These are phyloP conservation scores for Mycena citricolor DNA, from an alignment of 1,284 basidiomycete species.

Conservation along the genomic window DNA sequence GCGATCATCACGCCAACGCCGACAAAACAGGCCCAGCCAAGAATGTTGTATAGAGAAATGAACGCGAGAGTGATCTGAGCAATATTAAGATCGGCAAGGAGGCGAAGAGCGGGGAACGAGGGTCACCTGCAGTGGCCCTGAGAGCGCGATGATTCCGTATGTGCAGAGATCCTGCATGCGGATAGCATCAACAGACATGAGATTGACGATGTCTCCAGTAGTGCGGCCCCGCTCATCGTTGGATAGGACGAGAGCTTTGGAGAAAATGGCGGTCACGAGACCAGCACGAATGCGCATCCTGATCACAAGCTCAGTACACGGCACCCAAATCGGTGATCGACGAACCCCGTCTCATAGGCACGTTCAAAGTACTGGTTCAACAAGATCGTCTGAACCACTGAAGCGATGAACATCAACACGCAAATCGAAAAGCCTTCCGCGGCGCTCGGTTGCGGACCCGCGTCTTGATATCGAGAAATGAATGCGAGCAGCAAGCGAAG, in stretches of 20 bases:
- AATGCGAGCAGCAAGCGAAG: slow-evolving; percentile 80
- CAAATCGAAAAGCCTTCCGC: slow-evolving; percentile 76
- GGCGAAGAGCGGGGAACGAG: slow-evolving; percentile 7
- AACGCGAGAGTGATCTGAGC: slow-evolving; percentile 82
- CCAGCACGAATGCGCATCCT: slow-evolving; percentile 89
- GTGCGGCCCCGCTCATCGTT: slow-evolving; percentile 80
- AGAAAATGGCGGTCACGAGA: slow-evolving; percentile 82
- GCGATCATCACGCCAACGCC: slow-evolving; percentile 91
- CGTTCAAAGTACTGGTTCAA: slow-evolving; percentile 90
- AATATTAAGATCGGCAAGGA: neutral
- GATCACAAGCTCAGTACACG: slow-evolving; percentile 1
- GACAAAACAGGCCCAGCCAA: slow-evolving; percentile 91
- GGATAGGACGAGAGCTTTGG: slow-evolving; percentile 83
- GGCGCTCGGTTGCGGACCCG: slow-evolving; percentile 30
- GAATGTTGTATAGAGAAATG: slow-evolving; percentile 82
- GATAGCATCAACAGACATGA: slow-evolving; percentile 88
- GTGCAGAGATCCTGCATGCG: slow-evolving; percentile 87
- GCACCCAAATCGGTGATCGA: slow-evolving; percentile 5
- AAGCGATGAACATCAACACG: slow-evolving; percentile 75
- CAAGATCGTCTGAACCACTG: slow-evolving; percentile 77
- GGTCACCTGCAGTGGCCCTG: slow-evolving; percentile 69
- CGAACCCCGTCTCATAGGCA: slow-evolving; percentile 73
- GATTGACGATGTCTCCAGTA: slow-evolving; percentile 91
- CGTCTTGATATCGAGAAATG: slow-evolving; percentile 64
- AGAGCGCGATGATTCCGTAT: slow-evolving; percentile 71